Conservation (phyloP, 305 asterid species). For the Fraxinus albicans region DNA sequence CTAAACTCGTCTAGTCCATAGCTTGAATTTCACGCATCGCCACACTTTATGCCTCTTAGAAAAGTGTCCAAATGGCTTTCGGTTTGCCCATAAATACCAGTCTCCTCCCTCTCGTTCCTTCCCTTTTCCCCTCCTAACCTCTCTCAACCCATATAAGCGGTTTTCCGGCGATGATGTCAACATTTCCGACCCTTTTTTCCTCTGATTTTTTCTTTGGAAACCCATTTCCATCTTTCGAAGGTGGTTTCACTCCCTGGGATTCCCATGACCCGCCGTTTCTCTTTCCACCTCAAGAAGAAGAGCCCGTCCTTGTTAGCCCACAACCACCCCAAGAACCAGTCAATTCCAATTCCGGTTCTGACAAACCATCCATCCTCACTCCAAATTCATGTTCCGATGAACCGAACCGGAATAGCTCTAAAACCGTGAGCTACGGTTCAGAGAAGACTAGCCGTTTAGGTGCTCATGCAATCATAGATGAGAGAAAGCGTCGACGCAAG, state of each 20-base stretch:
- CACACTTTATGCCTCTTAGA: too few relatives aligned
- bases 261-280: slow-evolving; percentile 31
- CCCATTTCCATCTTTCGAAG: slow-evolving; percentile 45
- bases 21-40: too few relatives aligned
- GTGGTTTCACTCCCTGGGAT: slow-evolving; percentile 54
- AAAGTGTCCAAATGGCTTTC: background rate
- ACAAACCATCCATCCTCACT: slow-evolving; percentile 20
- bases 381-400: slow-evolving; percentile 27
- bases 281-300: slow-evolving; percentile 26
- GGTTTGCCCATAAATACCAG: slow-evolving; percentile 46
- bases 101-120: slow-evolving; percentile 40
- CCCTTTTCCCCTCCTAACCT: slow-evolving; percentile 74
- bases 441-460: slow-evolving; percentile 20
- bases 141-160: slow-evolving; percentile 23
- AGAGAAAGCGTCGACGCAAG: slow-evolving; percentile 70
- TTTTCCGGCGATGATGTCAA: slow-evolving; percentile 55
- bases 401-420: slow-evolving; percentile 17
- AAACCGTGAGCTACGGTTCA: slow-evolving; percentile 20
- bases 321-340: slow-evolving; percentile 41
- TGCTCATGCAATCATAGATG: slow-evolving; percentile 31
- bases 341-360: slow-evolving; percentile 55
- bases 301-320: slow-evolving; percentile 21
- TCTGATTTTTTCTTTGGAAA: slow-evolving; percentile 33
- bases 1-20: too few relatives aligned
- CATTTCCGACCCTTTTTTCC: slow-evolving; percentile 40